These are phyloP conservation scores for Gardenia jasminoides DNA, from an alignment of 257 asterid species.

Conservation along the genomic window DNA sequence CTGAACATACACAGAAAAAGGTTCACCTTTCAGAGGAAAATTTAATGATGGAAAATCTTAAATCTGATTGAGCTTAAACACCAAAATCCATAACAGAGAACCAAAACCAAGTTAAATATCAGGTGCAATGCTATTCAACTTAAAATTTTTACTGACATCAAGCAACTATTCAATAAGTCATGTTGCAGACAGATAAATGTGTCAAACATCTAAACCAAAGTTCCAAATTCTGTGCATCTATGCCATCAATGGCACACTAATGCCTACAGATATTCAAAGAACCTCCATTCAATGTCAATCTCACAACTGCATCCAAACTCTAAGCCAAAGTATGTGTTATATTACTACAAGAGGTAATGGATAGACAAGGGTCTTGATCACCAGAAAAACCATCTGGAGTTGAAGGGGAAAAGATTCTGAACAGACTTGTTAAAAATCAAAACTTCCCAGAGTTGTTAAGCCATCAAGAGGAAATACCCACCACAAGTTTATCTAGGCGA, in stretches of 20 bases:
- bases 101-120: neutral
- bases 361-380: neutral
- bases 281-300: too few relatives aligned
- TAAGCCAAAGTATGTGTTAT: too few relatives aligned
- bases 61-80: neutral
- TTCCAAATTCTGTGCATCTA: too few relatives aligned
- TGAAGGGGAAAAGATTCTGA: neutral
- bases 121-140: neutral
- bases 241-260: too few relatives aligned
- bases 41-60: too few relatives aligned
- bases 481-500: neutral
- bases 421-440: neutral
- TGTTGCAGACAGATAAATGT: neutral
- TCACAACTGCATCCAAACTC: too few relatives aligned
- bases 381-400: neutral
- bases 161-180: neutral
- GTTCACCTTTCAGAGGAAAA: neutral
- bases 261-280: too few relatives aligned
- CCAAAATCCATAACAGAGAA: neutral
- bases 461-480: neutral
- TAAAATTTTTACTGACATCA: neutral
- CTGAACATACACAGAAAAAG: constrained; percentile 15
- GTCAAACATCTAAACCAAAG: neutral
- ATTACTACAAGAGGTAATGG: neutral
- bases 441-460: neutral